phyloP scores from a whole-genome alignment of 176 grass and related monocot genomes.

The Themeda triandra region DNA sequence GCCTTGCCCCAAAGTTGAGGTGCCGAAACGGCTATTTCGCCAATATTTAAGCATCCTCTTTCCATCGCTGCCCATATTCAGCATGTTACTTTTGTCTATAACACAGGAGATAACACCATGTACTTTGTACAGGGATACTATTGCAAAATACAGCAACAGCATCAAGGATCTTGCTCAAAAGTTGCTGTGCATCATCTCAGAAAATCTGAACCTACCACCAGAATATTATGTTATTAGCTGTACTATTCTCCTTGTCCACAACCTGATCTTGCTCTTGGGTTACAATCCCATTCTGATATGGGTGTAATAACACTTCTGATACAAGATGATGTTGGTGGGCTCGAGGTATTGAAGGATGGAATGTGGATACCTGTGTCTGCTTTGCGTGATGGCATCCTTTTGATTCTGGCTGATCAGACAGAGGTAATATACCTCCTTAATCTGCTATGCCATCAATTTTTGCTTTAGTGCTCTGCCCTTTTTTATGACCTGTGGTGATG shows the following conservation, averaged over 20 bases:
- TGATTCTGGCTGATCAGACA: conserved; percentile 85
- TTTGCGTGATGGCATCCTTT: conserved; percentile 59
- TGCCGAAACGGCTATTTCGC: no score
- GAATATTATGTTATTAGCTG: conserved; percentile 94
- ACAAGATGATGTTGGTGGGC: conserved; percentile 94
- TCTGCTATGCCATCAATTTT: conserved; percentile 4
- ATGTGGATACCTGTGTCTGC: conserved; percentile 67
- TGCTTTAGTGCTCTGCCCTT: not conserved
- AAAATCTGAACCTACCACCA: conserved; percentile 64
- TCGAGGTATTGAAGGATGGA: conserved; percentile 85
- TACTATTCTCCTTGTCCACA: conserved; percentile 86
- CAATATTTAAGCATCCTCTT: no score
- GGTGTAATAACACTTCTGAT: conserved; percentile 86
- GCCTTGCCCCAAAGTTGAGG: no score
- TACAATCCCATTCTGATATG: conserved; percentile 98
- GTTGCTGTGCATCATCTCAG: conserved; percentile 64
- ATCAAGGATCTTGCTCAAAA: conserved; percentile 77
- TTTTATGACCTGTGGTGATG: not conserved
- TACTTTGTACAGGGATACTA: conserved; percentile 54
- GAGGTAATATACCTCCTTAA: conserved; percentile 60
- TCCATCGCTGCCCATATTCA: not conserved
- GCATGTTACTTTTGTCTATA: not conserved
- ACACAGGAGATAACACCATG: not conserved
- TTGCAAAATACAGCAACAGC: conserved; percentile 65
- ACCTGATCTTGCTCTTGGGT: conserved; percentile 89